Base-by-base conservation (phyloP, 2,329 filamentous ascomycete genomes). In the Graphilbum fragrans region DNA sequence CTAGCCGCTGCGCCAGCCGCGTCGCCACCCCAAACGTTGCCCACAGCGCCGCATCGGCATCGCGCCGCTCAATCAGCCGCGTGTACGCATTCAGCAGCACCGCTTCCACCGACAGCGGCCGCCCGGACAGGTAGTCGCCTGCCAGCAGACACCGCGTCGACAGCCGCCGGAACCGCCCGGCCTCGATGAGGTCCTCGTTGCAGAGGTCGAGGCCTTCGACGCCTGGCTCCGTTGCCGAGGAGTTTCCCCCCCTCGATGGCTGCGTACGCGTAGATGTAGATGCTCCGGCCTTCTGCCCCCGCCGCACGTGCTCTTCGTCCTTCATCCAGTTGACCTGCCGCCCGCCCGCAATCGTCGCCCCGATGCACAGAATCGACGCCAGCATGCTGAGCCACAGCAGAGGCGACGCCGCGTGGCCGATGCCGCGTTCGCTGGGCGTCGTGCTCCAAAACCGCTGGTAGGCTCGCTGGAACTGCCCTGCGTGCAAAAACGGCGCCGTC, bases 371-470 rank as follows among this genome's bases (percentile, higher is more conserved):
- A 37, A 70, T 60, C 6, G 67, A 70, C 44, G 68, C 67, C 37
- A 72, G 55, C 32, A 69, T 64, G 47, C 67, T 70, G 35, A 70
- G 55, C 69, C 69, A 73, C 21, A 72, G 55, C 12, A 69, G 53
- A 45, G 60, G 63, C 3, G 62, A 55, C 1, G 55, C 53, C 4
- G 54, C 48, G 1, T 66, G 62, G 45, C 44, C 4, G 58, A 50
- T 16, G 40, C 20, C 16, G 43, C 43, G 37, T 39, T 29, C 4
- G 45, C 43, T 11, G n/a, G n/a, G n/a, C n/a, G n/a, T n/a, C n/a
- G 39, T 37, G 21, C 49, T 48, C 68, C 69, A 71, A 47, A 72
- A 70, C 5, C 56, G 57, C 33, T 65, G 62, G 48, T 70, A 72
- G 32, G 64, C 60, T 3, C 66, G 58, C 47, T 66, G 61, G 42